Percentiles rank a stretch among this genome's conserved stretches.
Conservation (phyloP, 805 yeast species). For the Nakazawaea populi region DNA sequence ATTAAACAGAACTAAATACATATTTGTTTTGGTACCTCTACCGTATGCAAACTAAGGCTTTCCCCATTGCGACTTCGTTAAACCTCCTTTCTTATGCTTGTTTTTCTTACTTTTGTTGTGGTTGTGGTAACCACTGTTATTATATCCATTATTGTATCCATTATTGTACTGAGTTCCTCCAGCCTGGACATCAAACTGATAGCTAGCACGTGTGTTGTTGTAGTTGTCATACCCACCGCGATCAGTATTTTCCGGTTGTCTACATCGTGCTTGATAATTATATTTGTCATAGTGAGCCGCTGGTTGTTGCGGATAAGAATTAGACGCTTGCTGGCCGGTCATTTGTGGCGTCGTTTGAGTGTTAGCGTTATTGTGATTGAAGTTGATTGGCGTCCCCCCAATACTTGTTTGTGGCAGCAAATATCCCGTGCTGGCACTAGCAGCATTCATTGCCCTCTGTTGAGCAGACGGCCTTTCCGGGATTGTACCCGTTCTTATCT, state of each 20-base stretch:
- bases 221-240: not conserved
- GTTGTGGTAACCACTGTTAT: not conserved
- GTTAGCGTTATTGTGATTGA: not conserved
- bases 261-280: not conserved
- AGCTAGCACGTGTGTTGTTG: not conserved
- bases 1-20: too few relatives aligned
- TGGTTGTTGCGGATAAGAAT: not conserved
- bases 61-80: too few relatives aligned
- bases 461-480: not conserved
- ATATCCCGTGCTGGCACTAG: not conserved
- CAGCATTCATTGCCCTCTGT: not conserved
- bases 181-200: not conserved
- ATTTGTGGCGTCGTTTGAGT: not conserved
- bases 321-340: not conserved
- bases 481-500: not conserved
- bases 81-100: not conserved
- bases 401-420: not conserved
- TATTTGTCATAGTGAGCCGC: not conserved
- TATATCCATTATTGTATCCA: not conserved
- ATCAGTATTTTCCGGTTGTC: not conserved
- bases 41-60: too few relatives aligned
- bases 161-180: not conserved
- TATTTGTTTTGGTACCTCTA: too few relatives aligned
- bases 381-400: not conserved
- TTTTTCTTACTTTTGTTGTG: not conserved